Evolutionary conservation across 441 rosid species (phyloP).

Genomic region (Gossypium gossypioides): DNA sequence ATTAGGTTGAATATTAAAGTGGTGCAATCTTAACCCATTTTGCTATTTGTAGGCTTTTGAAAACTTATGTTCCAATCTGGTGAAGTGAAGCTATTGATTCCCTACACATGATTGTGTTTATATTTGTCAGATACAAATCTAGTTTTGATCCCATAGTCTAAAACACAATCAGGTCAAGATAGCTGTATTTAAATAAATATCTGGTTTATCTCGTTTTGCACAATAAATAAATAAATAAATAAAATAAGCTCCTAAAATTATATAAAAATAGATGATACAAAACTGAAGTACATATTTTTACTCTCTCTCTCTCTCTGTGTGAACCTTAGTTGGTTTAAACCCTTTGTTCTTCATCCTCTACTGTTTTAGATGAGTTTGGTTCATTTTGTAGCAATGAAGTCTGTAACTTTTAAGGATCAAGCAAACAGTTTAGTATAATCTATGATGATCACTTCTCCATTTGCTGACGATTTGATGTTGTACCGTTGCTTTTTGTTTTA

Average conservation of each 20-base stretch:
- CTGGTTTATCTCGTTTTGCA: not conserved
- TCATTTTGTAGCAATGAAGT: not conserved
- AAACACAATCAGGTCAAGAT: not conserved
- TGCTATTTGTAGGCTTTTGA: too few species aligned
- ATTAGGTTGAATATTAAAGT: not conserved
- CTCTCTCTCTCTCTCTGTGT: not conserved
- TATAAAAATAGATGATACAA: not conserved
- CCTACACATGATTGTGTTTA: not conserved
- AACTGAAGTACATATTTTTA: not conserved
- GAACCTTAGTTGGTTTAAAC: not conserved
- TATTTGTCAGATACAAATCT: not conserved
- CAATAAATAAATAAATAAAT: not conserved
- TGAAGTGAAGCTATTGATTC: too few species aligned
- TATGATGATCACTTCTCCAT: not conserved
- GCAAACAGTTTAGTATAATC: not conserved
- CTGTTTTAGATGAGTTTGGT: not conserved
- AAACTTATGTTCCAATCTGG: too few species aligned
- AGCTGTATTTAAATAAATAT: not conserved
- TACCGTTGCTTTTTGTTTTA: not conserved
- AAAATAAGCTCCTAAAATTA: not conserved
- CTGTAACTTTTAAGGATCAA: not conserved
- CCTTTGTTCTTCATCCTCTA: not conserved
- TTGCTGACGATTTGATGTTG: not conserved
- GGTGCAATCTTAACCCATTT: not conserved
- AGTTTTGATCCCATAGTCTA: not conserved